Conservation (phyloP, 352 stramenopile species). For the Globisporangium middletonii region DNA sequence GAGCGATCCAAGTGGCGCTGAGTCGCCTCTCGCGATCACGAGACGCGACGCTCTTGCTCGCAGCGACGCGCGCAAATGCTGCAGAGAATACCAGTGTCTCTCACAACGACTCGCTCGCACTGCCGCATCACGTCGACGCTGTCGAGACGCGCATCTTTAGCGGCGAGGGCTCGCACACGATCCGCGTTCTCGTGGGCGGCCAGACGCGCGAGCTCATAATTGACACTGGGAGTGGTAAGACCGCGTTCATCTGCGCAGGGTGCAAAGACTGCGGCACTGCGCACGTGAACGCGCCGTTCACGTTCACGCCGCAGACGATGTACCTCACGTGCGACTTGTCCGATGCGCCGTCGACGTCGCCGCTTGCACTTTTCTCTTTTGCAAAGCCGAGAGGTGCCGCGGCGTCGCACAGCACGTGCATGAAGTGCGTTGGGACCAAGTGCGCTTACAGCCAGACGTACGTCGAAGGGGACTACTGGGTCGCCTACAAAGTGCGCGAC, state of each 20-base stretch:
- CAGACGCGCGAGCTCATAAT: slow-evolving; percentile 90
- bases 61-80: neutral
- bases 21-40: neutral
- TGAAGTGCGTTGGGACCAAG: slow-evolving; percentile 33
- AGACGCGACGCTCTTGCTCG: slow-evolving; percentile 4
- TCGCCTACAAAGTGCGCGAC: slow-evolving; percentile 86
- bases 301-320: slow-evolving; percentile 34
- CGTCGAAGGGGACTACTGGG: slow-evolving; percentile 91
- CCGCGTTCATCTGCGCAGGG: slow-evolving; percentile 91
- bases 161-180: slow-evolving; percentile 68
- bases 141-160: slow-evolving; percentile 15
- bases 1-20: slow-evolving; percentile 10
- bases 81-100: too few relatives aligned
- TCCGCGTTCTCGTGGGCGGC: slow-evolving; percentile 53
- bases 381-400: neutral
- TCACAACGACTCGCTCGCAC: too few relatives aligned
- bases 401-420: slow-evolving; percentile 26
- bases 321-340: slow-evolving; percentile 47
- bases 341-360: slow-evolving; percentile 14
- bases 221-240: slow-evolving; percentile 94
- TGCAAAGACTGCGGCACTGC: slow-evolving; percentile 85
- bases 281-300: slow-evolving; percentile 80
- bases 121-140: too few relatives aligned
- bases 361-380: neutral
- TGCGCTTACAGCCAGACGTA: slow-evolving; percentile 92